Evolutionary conservation across 2,329 filamentous ascomycete species (phyloP).

Genomic region (Xenoacremonium recifei): DNA sequence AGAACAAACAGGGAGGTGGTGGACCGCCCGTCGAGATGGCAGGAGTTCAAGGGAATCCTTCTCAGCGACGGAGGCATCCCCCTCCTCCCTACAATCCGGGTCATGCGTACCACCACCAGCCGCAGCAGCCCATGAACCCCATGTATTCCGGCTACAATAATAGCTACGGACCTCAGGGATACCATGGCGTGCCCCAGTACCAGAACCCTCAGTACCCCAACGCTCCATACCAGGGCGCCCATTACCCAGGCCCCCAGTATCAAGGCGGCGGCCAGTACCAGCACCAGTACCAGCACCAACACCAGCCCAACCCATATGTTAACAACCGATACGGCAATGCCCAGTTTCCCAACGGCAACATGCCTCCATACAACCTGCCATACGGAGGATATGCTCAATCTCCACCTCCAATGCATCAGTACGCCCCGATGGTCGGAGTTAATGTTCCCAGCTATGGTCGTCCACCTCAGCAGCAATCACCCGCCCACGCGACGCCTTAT

Average conservation of each 20-base stretch:
- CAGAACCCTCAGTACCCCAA: conserved; percentile 17
- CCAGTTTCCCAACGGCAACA: too few species aligned
- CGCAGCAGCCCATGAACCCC: conserved; percentile 42
- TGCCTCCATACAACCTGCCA: conserved; percentile 45
- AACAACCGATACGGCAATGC: too few species aligned
- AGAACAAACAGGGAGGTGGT: conserved; percentile 53
- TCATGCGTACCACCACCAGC: conserved; percentile 38
- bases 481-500: conserved; percentile 56
- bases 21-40: conserved; percentile 34
- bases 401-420: conserved; percentile 53
- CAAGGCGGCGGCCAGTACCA: conserved; percentile 21
- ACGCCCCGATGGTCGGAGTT: conserved; percentile 50
- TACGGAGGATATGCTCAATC: conserved; percentile 50
- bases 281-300: conserved; percentile 22
- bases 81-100: too few species aligned
- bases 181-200: conserved; percentile 50
- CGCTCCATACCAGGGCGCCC: conserved; percentile 1
- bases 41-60: conserved; percentile 35
- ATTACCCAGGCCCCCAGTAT: conserved; percentile 17
- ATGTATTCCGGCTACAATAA: conserved; percentile 54
- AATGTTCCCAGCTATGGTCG: conserved; percentile 48
- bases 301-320: too few species aligned
- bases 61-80: conserved; percentile 37
- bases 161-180: conserved; percentile 45
- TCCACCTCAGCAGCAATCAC: conserved; percentile 49